A percentile compares a stretch with the other conserved stretches of the same genome.
Conservation (phyloP, 1,139 yeast genomes). For the Blastobotrys elegans region DNA sequence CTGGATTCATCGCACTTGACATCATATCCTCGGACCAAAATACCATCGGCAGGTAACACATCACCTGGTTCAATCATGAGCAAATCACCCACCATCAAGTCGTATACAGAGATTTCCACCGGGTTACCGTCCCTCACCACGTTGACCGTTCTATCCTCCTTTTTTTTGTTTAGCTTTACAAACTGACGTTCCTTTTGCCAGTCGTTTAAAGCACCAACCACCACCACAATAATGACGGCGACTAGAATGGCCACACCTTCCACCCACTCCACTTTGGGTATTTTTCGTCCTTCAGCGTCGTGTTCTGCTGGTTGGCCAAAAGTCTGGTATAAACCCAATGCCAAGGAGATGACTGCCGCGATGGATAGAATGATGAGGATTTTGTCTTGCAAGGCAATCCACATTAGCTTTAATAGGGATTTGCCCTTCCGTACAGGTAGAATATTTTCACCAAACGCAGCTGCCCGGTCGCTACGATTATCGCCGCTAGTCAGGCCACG, state of each 20-base stretch:
- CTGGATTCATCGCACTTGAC: constrained; percentile 91
- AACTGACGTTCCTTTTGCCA: constrained; percentile 95
- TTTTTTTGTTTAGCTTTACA: constrained; percentile 67
- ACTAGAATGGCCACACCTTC: constrained; percentile 97
- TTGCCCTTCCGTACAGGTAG: constrained; percentile 69
- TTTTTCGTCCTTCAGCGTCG: constrained; percentile 68
- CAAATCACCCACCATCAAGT: constrained; percentile 81
- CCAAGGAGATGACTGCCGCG: constrained; percentile 86
- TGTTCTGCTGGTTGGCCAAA: constrained; percentile 75
- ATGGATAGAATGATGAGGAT: constrained; percentile 76
- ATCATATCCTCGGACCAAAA: constrained; percentile 63
- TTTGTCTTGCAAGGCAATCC: constrained; percentile 86
- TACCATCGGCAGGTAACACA: constrained; percentile 82
- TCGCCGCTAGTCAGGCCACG: constrained; percentile 29
- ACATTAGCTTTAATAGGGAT: constrained; percentile 61
- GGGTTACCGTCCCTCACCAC: constrained; percentile 74
- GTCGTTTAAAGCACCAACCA: constrained; percentile 92
- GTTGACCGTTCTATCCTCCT: constrained; percentile 76
- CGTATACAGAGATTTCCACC: constrained; percentile 63
- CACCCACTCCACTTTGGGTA: constrained; percentile 92
- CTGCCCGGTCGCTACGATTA: constrained; percentile 34
- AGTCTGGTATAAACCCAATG: constrained; percentile 87
- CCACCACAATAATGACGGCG: constrained; percentile 84
- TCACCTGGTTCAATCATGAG: constrained; percentile 88
- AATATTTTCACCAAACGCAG: constrained; percentile 58